phyloP scores from a whole-genome alignment of 1,284 basidiomycete species.

The Ustilago bromivora region DNA sequence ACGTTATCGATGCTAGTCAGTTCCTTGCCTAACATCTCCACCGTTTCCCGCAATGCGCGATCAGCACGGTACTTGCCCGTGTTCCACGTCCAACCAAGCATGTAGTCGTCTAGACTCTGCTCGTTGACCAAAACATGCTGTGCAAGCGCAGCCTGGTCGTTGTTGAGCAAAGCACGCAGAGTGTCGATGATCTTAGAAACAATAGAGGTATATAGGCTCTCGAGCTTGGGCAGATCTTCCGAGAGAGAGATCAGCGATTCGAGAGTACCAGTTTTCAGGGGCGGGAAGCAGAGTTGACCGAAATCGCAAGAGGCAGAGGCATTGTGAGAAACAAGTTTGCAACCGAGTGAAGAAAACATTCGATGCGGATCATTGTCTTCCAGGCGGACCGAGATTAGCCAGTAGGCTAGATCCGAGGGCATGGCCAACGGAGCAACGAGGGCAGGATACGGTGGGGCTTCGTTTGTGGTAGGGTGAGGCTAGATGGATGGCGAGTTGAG shows the following conservation, averaged over 20 bases:
- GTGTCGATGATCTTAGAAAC: constrained; percentile 96
- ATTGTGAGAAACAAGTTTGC: constrained; percentile 69
- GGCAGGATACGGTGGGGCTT: no score
- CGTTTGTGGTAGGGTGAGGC: no score
- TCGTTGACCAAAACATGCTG: constrained; percentile 90
- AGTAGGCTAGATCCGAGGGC: constrained; percentile 74
- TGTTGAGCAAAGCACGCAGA: constrained; percentile 88
- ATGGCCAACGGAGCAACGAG: constrained; percentile 52
- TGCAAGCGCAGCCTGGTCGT: constrained; percentile 83
- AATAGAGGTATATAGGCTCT: constrained; percentile 84
- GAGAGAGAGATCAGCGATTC: constrained; percentile 89
- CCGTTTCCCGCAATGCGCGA: constrained; percentile 81
- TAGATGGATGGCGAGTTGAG: neutral
- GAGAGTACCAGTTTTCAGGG: constrained; percentile 84
- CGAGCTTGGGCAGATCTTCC: constrained; percentile 92
- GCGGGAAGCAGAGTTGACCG: constrained; percentile 60
- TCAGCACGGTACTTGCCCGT: constrained; percentile 86
- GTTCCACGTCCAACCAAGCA: constrained; percentile 81
- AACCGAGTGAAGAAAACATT: constrained; percentile 71
- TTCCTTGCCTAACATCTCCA: constrained; percentile 81
- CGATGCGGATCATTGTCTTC: constrained; percentile 72
- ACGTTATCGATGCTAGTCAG: constrained; percentile 70
- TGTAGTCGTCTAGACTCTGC: constrained; percentile 81
- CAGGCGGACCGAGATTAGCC: constrained; percentile 73
- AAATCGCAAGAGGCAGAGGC: constrained; percentile 54